Conservation (phyloP, 176 grass and related monocot species). For the Eragrostis nindensis region DNA sequence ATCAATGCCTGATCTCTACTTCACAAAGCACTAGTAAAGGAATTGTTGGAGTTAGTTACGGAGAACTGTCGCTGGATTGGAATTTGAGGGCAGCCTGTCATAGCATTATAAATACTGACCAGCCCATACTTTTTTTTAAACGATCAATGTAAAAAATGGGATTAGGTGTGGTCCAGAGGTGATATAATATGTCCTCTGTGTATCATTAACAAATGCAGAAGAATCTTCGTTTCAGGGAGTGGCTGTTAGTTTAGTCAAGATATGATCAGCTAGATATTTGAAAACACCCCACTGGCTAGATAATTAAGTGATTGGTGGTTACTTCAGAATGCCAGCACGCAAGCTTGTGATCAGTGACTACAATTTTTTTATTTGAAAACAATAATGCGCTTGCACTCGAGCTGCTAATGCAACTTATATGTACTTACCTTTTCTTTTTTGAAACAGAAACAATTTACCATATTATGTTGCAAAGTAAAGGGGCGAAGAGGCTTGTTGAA, state of each 20-base stretch:
- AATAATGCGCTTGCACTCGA: background rate
- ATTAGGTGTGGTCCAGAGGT: conserved; percentile 41
- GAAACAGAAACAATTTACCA: background rate
- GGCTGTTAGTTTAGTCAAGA: conserved; percentile 33
- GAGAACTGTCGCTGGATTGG: conserved; percentile 52
- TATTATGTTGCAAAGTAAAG: background rate
- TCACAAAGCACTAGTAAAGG: conserved; percentile 37
- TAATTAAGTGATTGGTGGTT: background rate
- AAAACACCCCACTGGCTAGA: conserved; percentile 2
- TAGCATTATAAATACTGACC: conserved; percentile 39
- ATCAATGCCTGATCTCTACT: conserved; percentile 36
- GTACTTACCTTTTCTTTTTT: background rate
- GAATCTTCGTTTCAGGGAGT: conserved; percentile 50
- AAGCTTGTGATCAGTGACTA: background rate
- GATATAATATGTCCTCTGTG: conserved; percentile 40
- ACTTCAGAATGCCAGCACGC: conserved; percentile 30
- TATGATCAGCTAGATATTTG: conserved; percentile 40
- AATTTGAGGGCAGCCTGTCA: conserved; percentile 52
- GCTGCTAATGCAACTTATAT: background rate
- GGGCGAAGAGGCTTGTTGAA: background rate
- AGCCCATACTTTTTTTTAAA: conserved; percentile 27
- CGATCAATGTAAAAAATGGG: conserved; percentile 36
- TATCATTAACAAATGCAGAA: conserved; percentile 45
- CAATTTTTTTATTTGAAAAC: conserved; percentile 16
- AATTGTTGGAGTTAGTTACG: conserved; percentile 51